Conservation (phyloP, 1,284 basidiomycete genomes). For the Ceratobasidium sp. region DNA sequence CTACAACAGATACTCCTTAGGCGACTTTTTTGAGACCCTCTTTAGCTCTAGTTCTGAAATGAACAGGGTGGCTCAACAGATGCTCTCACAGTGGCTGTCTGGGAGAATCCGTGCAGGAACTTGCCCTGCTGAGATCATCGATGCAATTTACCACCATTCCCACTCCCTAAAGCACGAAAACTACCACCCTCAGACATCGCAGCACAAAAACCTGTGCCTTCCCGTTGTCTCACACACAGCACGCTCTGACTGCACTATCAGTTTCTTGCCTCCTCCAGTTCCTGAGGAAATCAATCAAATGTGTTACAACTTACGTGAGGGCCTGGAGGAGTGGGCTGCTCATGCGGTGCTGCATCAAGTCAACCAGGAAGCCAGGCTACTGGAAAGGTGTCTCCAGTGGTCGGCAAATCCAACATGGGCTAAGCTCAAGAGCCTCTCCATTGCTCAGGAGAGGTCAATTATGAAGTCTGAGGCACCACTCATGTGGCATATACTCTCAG, state of each 20-base stretch:
- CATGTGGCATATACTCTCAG: neutral
- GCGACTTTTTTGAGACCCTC: neutral
- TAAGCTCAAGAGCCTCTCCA: neutral
- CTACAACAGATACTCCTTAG: neutral
- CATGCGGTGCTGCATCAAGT: neutral
- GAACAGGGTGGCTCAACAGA: neutral
- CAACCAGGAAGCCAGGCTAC: neutral
- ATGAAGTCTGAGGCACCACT: neutral
- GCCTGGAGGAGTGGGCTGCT: neutral
- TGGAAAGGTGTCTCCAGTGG: neutral
- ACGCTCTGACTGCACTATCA: neutral
- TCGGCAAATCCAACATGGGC: neutral
- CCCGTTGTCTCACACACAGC: neutral
- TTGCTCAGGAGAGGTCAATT: neutral
- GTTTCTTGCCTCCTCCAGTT: neutral
- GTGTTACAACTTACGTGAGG: neutral
- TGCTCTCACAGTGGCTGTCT: neutral
- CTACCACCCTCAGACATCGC: neutral
- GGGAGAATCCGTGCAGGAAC: neutral
- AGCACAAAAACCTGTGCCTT: neutral
- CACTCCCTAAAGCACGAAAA: neutral
- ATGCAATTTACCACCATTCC: neutral
- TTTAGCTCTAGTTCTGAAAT: neutral
- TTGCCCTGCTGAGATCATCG: neutral
- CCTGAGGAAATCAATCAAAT: neutral